Evolutionary conservation across 2,329 filamentous ascomycete genomes (phyloP).

Genomic region (Pseudogymnoascus sp.): DNA sequence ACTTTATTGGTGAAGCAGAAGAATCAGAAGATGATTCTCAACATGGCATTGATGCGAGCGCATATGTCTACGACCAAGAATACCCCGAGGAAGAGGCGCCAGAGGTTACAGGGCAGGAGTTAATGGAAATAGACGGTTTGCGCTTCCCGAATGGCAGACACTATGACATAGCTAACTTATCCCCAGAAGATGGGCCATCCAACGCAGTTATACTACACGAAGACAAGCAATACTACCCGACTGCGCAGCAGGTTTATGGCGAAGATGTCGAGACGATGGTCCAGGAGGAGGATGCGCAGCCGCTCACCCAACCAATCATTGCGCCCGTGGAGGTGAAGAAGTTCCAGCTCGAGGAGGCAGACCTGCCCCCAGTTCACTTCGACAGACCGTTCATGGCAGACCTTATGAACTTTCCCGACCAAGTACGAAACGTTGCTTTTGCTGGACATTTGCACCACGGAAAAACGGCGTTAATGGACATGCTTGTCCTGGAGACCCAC

Average conservation of each 20-base stretch:
- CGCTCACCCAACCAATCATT: slow-evolving; percentile 85
- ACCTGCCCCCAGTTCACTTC: slow-evolving; percentile 82
- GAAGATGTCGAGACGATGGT: slow-evolving; percentile 91
- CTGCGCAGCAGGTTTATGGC: slow-evolving; percentile 93
- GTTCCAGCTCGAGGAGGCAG: slow-evolving; percentile 86
- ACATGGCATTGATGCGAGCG: slow-evolving; percentile 62
- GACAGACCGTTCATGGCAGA: slow-evolving; percentile 90
- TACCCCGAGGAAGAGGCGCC: slow-evolving; percentile 54
- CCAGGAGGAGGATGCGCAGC: slow-evolving; percentile 94
- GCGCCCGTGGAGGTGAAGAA: slow-evolving; percentile 91
- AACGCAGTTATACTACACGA: slow-evolving; percentile 98
- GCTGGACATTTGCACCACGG: slow-evolving; percentile 93
- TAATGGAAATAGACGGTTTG: slow-evolving; percentile 87
- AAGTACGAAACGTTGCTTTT: slow-evolving; percentile 86
- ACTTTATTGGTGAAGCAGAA: slow-evolving; percentile 92
- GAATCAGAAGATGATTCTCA: slow-evolving; percentile 83
- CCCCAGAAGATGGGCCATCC: slow-evolving; percentile 69
- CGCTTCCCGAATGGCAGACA: slow-evolving; percentile 5
- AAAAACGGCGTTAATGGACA: slow-evolving; percentile 97
- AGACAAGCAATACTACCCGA: slow-evolving; percentile 99
- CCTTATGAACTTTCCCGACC: slow-evolving; percentile 90
- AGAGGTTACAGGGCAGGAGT: slow-evolving; percentile 63
- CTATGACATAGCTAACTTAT: slow-evolving; percentile 22
- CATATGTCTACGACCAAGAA: slow-evolving; percentile 77
- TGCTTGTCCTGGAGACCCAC: slow-evolving; percentile 93